Evolutionary conservation across 345 rosid species (phyloP), one percentile per base, ranked within the genome.

Genomic region (Aquilaria yunnanensis): DNA sequence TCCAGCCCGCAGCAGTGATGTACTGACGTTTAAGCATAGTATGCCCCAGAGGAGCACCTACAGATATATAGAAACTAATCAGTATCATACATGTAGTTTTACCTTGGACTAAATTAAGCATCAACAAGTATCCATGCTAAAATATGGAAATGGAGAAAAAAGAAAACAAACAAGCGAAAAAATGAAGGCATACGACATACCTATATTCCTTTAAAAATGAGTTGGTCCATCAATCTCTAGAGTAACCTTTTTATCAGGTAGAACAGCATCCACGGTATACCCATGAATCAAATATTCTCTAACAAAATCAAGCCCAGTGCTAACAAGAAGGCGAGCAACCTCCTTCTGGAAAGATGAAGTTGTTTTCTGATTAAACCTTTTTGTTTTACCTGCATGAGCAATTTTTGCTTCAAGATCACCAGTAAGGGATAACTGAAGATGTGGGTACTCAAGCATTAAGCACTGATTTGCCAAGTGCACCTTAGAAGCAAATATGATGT

Each of bases 151-250:
- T n/a, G n/a, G n/a, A n/a, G n/a, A n/a, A n/a, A n/a, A n/a, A n/a
- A n/a, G n/a, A n/a, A n/a, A n/a, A n/a, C n/a, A n/a, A n/a, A n/a
- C n/a, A n/a, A n/a, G n/a, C 64, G 51, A 57, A 49, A 46, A 37
- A 7, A 63, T 47, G 5, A 61, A 54, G 48, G 56, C 53, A 61
- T 58, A 67, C 30, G 9, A 78, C 82, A 3, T 31, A 88, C 99
- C 86, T 0, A 84, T 75, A 70, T 94, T 94, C 74, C 96, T 86
- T 41, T 92, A 86, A 78, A 94, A 93, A 81, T 93, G 97, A 51
- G 96, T 84, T 59, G 92, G 95, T 65, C 97, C 97, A 61, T 94
- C 99, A 32, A 88, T 90, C 81, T 90, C 99, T 61, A 90, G 72
- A 63, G 92, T 97, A 73, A 90, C 69, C 73, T 82, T 90, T 67